phyloP scores from a whole-genome alignment of 441 rosid genomes.

The Jatropha multifida region DNA sequence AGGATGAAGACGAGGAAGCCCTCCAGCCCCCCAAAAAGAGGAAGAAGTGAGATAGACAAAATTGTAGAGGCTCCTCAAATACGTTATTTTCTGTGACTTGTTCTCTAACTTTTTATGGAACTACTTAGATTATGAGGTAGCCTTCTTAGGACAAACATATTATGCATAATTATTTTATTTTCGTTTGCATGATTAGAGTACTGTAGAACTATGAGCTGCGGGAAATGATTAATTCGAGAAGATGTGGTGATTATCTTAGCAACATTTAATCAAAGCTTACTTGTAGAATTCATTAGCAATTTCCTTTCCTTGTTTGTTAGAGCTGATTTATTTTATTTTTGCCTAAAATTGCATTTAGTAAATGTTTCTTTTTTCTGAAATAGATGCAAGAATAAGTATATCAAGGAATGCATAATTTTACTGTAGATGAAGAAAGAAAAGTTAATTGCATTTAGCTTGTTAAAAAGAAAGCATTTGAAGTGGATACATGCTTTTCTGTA shows the following conservation, averaged over 20 bases:
- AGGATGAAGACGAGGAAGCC: conserved; percentile 63
- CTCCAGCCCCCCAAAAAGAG: conserved; percentile 75
- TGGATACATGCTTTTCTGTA: too few relatives aligned
- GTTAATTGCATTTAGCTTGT: too few relatives aligned
- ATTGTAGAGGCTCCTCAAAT: conserved; percentile 17
- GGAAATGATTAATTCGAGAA: conserved; percentile 22
- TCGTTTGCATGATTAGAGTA: conserved; percentile 31
- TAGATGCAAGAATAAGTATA: too few relatives aligned
- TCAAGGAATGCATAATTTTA: too few relatives aligned
- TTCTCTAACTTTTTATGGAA: conserved; percentile 24
- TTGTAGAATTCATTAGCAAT: background rate
- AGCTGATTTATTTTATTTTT: background rate
- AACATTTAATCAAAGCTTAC: conserved; percentile 11
- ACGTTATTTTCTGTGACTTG: conserved; percentile 23
- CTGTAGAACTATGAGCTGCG: conserved; percentile 30
- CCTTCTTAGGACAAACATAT: conserved; percentile 25
- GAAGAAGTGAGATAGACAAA: conserved; percentile 47
- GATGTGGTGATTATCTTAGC: conserved; percentile 22
- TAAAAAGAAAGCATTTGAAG: too few relatives aligned
- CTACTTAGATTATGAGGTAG: conserved; percentile 20
- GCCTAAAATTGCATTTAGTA: too few relatives aligned
- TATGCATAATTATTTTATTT: conserved; percentile 27
- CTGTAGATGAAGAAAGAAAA: too few relatives aligned
- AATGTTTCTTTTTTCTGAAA: too few relatives aligned
- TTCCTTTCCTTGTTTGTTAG: background rate